phyloP scores from a whole-genome alignment of 176 grass and related monocot species.

The Raddia guianensis region DNA sequence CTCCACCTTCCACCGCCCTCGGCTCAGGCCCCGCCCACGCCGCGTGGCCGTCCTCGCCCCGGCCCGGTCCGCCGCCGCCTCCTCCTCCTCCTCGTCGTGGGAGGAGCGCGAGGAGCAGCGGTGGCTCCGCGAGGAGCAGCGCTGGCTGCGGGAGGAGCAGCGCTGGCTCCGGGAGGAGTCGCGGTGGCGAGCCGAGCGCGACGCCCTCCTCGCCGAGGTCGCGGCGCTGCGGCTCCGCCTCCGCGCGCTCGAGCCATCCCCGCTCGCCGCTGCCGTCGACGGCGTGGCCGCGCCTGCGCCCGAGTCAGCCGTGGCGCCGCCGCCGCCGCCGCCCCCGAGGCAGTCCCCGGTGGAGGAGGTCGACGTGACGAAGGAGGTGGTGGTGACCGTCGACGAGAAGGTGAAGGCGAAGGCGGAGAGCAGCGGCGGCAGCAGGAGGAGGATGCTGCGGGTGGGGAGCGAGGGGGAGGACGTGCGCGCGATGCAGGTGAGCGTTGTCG shows the following conservation, averaged over 20 bases:
- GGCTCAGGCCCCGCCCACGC: conserved; percentile 28
- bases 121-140: conserved; percentile 87
- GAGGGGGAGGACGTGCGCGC: conserved; percentile 88
- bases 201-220: conserved; percentile 67
- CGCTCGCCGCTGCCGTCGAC: conserved; percentile 27
- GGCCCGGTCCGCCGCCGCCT: not conserved
- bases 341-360: conserved; percentile 52
- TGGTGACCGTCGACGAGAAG: conserved; percentile 54
- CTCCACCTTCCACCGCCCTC: conserved; percentile 46
- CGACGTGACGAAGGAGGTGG: conserved; percentile 65
- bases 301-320: conserved; percentile 32
- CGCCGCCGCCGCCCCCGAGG: conserved; percentile 30
- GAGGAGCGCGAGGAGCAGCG: conserved; percentile 78
- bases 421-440: conserved; percentile 27
- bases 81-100: conserved; percentile 35
- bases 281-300: conserved; percentile 44
- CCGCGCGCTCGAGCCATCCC: conserved; percentile 52
- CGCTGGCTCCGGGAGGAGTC: conserved; percentile 79
- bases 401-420: conserved; percentile 17
- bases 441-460: conserved; percentile 57
- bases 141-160: conserved; percentile 80
- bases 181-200: conserved; percentile 70
- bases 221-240: conserved; percentile 61
- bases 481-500: conserved; percentile 72
- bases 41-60: not conserved